Conservation (phyloP, 176 grass and related monocot species). For the Otatea glauca region DNA sequence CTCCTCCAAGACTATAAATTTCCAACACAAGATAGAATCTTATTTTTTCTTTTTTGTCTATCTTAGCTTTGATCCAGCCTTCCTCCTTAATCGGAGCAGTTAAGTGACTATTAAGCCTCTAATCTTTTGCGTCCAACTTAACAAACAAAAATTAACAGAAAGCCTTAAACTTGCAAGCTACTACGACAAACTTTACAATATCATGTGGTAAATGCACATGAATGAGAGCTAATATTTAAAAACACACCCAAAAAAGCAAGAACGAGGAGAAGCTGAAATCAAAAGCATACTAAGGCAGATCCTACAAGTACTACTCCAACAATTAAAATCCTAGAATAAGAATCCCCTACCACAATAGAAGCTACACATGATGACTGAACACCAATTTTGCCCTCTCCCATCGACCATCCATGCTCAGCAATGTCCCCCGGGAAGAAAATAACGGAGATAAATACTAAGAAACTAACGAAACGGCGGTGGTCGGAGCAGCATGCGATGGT, state of each 20-base stretch:
- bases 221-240: background rate
- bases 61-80: background rate
- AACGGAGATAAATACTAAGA: background rate
- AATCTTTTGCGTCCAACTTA: background rate
- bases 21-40: background rate
- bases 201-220: background rate
- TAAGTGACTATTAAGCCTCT: background rate
- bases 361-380: background rate
- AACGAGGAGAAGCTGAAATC: background rate
- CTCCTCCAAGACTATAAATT: background rate
- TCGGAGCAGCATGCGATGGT: background rate
- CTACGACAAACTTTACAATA: background rate
- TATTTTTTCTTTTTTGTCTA: background rate
- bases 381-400: background rate
- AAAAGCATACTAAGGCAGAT: background rate
- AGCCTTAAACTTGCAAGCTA: background rate
- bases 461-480: slow-evolving; percentile 1
- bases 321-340: slow-evolving; percentile 13
- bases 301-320: background rate
- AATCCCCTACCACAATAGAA: background rate
- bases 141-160: background rate
- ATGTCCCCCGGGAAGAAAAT: background rate
- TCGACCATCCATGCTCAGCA: background rate
- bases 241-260: background rate
- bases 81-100: background rate